Evolutionary conservation across 345 rosid species (phyloP), one percentile per base, ranked within the genome.

Genomic region (Brassica cretica): DNA sequence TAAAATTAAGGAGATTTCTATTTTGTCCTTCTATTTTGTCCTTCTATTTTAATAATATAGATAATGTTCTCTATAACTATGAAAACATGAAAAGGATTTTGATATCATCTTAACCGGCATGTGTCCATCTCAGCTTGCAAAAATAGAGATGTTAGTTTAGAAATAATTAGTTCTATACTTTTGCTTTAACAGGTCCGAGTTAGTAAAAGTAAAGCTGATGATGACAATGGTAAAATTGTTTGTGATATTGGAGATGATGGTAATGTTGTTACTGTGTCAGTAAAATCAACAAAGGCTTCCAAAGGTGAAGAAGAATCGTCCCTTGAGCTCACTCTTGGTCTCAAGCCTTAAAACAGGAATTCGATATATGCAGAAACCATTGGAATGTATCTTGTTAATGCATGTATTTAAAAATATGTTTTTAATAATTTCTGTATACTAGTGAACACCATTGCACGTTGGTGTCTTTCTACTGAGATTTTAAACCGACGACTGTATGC

Each of bases 271-370:
- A 71, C 67, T 64, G 30, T 65, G 72, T 72, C 71, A 30, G 61
- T 68, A 39, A 74, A 73, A 44, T 49, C 64, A 4, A 67, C 37
- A 46, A 35, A 67, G 60, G 44, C 18, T 63, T 63, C 71, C 16
- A 63, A 55, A 69, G 29, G 21, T 39, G 71, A 74, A 2, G 62
- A 74, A 27, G 62, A 79, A 37, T 39, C 69, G 67, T 79, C 75
- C 29, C 78, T 79, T 69, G 82, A 79, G 12, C 82, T 79, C 71
- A 63, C 78, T 39, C 78, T 79, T 27, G 74, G 75, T 68, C 53
- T 68, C 58, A 74, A 24, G 5, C 15, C 68, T 19, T 77, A 39
- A 49, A 49, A 70, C 56, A 51, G 16, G 44, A 35, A 10, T 51
- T 51, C 44, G n/a, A 35, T 32, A 10, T 49, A 18, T 64, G 39